phyloP scores from a whole-genome alignment of 2,329 filamentous ascomycete species.

The Clarireedia monteithiana region DNA sequence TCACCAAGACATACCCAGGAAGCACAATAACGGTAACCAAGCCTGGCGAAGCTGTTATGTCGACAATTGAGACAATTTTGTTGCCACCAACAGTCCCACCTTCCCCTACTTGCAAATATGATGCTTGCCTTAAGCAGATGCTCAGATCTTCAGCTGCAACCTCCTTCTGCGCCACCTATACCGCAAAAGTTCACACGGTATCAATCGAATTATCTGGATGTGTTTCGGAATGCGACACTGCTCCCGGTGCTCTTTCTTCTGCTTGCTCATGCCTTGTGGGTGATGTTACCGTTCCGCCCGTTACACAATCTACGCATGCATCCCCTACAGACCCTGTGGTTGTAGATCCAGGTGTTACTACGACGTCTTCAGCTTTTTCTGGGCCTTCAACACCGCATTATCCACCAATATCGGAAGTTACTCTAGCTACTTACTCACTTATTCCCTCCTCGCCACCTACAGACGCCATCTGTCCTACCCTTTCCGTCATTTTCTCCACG shows the following conservation, averaged over 20 bases:
- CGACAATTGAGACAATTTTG: background rate
- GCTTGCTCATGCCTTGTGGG: slow-evolving; percentile 15
- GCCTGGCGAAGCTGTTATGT: background rate
- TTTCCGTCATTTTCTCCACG: background rate
- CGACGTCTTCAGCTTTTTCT: background rate
- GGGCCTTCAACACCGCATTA: background rate
- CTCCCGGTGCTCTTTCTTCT: slow-evolving; percentile 14
- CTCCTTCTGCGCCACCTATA: slow-evolving; percentile 18
- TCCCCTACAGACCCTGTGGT: background rate
- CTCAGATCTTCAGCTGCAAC: slow-evolving; percentile 9
- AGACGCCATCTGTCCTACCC: background rate
- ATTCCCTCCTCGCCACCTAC: background rate
- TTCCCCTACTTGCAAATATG: slow-evolving; percentile 10
- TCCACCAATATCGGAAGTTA: background rate
- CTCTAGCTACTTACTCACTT: background rate
- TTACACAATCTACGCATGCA: background rate
- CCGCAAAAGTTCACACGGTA: slow-evolving; percentile 10
- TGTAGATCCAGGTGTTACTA: background rate
- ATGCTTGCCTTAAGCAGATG: slow-evolving; percentile 18
- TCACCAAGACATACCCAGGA: background rate
- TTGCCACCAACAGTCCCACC: background rate
- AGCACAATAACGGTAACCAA: background rate
- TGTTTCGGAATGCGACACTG: slow-evolving; percentile 9
- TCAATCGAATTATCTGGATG: slow-evolving; percentile 11
- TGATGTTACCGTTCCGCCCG: background rate